These are phyloP conservation scores for Hordeum vulgare DNA, from an alignment of 176 grass and related monocot species.

Conservation along the genomic window MorexV3_pseudomolecules_assembly NC_058523.1:60773683-60774182, in stretches of 20 bases:
- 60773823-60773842: background rate
- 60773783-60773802: background rate
- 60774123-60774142: background rate
- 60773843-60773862: background rate
- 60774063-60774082: conserved; percentile 58
- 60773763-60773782: background rate
- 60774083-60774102: conserved; percentile 53
- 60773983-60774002: conserved; percentile 78
- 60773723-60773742: background rate
- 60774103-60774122: conserved; percentile 13
- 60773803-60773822: background rate
- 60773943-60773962: background rate
- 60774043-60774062: conserved; percentile 54
- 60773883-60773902: background rate
- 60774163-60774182: too few species aligned
- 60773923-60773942: background rate
- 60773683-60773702: conserved; percentile 39
- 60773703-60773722: background rate
- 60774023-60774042: conserved; percentile 52
- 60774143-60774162: background rate
- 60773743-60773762: conserved; percentile 9
- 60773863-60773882: background rate
- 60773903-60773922: background rate
- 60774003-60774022: conserved; percentile 54
- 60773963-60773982: conserved; percentile 1